Base-by-base conservation (phyloP, 441 rosid genomes). In the Mallotus repandus region DNA sequence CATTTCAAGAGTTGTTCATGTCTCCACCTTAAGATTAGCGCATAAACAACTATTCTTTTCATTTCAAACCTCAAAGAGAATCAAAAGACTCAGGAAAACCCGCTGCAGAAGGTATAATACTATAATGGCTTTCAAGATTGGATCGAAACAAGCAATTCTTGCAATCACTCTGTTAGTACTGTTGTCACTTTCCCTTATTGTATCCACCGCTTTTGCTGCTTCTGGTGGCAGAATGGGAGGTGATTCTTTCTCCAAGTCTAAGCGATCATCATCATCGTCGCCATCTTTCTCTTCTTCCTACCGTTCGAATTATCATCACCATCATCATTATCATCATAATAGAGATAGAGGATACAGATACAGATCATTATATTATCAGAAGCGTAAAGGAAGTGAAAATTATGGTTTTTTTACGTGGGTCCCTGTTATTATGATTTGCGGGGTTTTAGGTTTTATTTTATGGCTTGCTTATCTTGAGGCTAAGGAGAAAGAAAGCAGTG, bases 201-300 rank as follows among this genome's bases (percentile, higher is more conserved):
- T 53, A 7, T 52, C 15, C 41, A 25, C 67, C 0, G 84, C 89
- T 57, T 81, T 85, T 73, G 97, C 98, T 12, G 90, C 92, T 1
- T 88, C 97, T 1, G 97, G 97, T 18, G 97, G 97, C 63, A 84
- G 97, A 76, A 72, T 89, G 53, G 93, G 98, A 3, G 95, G 97
- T 38, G 78, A 35, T 7, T 62, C 89, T 55, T 91, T 89, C 80
- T 87, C 93, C 3, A 53, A 81, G 4, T 86, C 91, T 5, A 49
- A 81, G 4, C 83, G 22, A 18, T 52, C 67, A 29, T 19, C 94
- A 2, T 80, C 41, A 4, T 38, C 41, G 7, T 38, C 7, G 41
- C 5, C 41, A 4, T 38, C 87, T 29, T 57, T 78, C 5, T 80
- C 88, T 9, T 58, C 50, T 14, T 18, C 32, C 38, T 9, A 67